Evolutionary conservation across 176 grass and related monocot species (phyloP), one percentile per base, ranked within the genome.

Genomic region (Carex scoparia): DNA sequence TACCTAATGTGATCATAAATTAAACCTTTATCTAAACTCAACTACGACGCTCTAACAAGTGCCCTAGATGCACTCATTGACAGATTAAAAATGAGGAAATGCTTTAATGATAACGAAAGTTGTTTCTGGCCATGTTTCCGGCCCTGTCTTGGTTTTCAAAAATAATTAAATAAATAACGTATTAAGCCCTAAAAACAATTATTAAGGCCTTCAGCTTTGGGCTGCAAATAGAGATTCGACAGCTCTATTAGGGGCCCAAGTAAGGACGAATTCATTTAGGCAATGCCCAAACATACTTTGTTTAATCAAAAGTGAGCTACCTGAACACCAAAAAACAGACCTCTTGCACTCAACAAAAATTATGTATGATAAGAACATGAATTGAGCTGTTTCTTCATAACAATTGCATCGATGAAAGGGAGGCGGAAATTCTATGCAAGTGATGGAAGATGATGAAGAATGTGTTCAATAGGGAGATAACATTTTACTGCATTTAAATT

Each of bases 401-500:
- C 49, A 78, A 56, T 32, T 56, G 27, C n/a, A 56, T 32, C 49
- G 4, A 78, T 7, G 13, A 1, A 70, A 8, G 4, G 67, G 14
- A 28, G 4, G 31, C 6, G 5, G 37, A 13, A 18, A 70, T 70
- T 44, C 11, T 35, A 35, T 68, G 65, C 32, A 68, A 15, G 65
- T 68, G 65, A 37, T 65, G 8, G 9, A 65, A 1, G 62, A 31
- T 37, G 13, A n/a, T 70, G 67, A 42, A 7, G 1, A 78, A 78
- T 56, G 28, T 76, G 48, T 78, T 31, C 73, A 78, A 48, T 40
- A 69, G 32, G 30, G 40, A 69, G 38, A 38, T 40, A 69, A 69
- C 33, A 69, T 35, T 69, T 69, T 69, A 69, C 66, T 38, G 5
- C 66, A 69, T 69, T 40, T 69, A 69, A 69, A 69, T 38, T 69